Percentiles rank a stretch among this genome's conserved stretches.
phyloP scores from a whole-genome alignment of 495 filamentous ascomycete genomes.

The Trichoderma gamsii region DNA sequence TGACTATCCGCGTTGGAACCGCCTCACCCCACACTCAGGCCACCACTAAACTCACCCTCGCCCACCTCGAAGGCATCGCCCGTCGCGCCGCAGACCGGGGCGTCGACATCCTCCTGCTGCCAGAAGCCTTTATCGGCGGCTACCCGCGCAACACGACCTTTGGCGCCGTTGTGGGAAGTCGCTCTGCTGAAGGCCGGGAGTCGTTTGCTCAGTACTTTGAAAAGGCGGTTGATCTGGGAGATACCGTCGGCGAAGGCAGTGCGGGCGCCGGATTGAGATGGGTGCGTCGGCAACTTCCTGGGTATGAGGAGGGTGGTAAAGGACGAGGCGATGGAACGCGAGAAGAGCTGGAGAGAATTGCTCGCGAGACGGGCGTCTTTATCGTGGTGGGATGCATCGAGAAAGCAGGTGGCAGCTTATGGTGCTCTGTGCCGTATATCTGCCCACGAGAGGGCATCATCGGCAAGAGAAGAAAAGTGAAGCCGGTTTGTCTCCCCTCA shows the following conservation, averaged over 20 bases:
- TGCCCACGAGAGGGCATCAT: slow-evolving; percentile 64
- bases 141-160: slow-evolving; percentile 84
- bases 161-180: slow-evolving; percentile 64
- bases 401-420: slow-evolving; percentile 70
- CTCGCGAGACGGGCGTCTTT: slow-evolving; percentile 71
- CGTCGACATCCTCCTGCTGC: slow-evolving; percentile 77
- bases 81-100: slow-evolving; percentile 42
- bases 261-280: slow-evolving; percentile 66
- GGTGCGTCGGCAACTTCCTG: slow-evolving; percentile 56
- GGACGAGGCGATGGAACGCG: slow-evolving; percentile 78
- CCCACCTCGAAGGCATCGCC: slow-evolving; percentile 53
- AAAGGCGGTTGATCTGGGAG: slow-evolving; percentile 74
- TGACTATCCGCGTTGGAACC: slow-evolving; percentile 61
- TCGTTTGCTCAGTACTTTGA: slow-evolving; percentile 81
- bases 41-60: slow-evolving; percentile 59
- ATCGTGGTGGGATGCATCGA: slow-evolving; percentile 76
- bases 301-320: slow-evolving; percentile 42
- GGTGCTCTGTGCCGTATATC: slow-evolving; percentile 79
- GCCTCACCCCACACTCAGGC: slow-evolving; percentile 68
- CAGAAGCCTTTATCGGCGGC: slow-evolving; percentile 88
- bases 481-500: slow-evolving; percentile 53
- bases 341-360: slow-evolving; percentile 68
- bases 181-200: slow-evolving; percentile 64
- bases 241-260: slow-evolving; percentile 56
- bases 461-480: slow-evolving; percentile 90